Conservation (phyloP, 108 stramenopile species). For the Craspedostauros australis region DNA sequence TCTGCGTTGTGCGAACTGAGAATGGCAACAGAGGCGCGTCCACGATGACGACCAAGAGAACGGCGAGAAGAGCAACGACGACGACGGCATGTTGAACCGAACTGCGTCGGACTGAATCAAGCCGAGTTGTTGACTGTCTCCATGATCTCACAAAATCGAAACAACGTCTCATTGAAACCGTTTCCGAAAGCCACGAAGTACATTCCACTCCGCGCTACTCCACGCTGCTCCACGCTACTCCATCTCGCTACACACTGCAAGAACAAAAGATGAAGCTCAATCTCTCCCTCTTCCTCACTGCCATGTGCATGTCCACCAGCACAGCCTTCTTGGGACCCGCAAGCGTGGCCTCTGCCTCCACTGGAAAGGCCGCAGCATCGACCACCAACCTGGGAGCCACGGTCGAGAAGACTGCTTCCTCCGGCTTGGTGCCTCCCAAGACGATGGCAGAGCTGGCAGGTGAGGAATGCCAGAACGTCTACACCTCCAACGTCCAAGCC, state of each 20-base stretch:
- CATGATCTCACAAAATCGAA: too few species aligned
- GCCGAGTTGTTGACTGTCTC: too few species aligned
- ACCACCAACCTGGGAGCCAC: conserved; percentile 14
- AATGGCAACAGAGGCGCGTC: too few species aligned
- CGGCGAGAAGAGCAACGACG: too few species aligned
- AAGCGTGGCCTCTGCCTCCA: conserved; percentile 7
- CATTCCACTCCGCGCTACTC: too few species aligned
- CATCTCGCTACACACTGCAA: not conserved
- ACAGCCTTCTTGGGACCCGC: not conserved
- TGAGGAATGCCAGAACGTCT: conserved; percentile 20
- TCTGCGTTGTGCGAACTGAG: too few species aligned
- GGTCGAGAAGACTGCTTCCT: conserved; percentile 3
- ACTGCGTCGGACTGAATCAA: too few species aligned
- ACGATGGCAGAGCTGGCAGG: conserved; percentile 13
- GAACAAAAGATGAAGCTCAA: conserved; percentile 13
- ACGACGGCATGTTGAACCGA: too few species aligned
- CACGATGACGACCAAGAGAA: too few species aligned
- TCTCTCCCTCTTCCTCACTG: conserved; percentile 2
- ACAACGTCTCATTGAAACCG: too few species aligned
- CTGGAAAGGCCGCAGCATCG: not conserved
- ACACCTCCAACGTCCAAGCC: conserved; percentile 64
- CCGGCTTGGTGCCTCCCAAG: conserved; percentile 9
- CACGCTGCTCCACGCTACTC: too few species aligned
- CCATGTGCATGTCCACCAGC: not conserved
- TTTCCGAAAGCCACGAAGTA: too few species aligned